Percentiles rank a stretch among this genome's conserved stretches.
Evolutionary conservation across 2,329 filamentous ascomycete genomes (phyloP).

Genomic region (Sclerotinia subarctica): DNA sequence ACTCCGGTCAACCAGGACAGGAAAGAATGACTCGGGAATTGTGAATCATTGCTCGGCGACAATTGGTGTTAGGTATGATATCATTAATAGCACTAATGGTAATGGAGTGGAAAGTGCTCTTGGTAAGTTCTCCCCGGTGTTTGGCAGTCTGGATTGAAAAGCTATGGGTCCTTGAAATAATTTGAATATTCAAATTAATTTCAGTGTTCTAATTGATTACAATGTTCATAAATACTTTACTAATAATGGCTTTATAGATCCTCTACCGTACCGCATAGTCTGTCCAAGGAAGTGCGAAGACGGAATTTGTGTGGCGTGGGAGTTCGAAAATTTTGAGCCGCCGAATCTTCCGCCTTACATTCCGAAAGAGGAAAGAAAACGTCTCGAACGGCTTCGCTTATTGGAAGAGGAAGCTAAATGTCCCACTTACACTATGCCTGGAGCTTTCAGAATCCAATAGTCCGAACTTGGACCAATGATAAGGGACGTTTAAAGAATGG

Average conservation of each 20-base stretch:
- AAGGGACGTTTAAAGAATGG: accelerated
- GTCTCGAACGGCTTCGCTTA: neutral
- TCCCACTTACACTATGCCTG: conserved; percentile 4
- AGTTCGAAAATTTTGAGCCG: neutral
- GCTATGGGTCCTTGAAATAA: neutral
- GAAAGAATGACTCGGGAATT: neutral
- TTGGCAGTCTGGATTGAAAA: neutral
- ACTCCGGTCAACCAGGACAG: neutral
- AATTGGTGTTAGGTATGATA: neutral
- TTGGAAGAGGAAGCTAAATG: neutral
- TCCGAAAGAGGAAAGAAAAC: neutral
- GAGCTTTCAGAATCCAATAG: neutral
- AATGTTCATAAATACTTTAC: neutral
- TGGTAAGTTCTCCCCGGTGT: neutral
- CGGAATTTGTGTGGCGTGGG: neutral
- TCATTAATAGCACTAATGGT: too few species aligned
- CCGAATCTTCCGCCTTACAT: neutral
- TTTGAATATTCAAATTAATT: neutral
- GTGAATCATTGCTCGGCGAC: neutral
- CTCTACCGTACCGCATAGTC: neutral
- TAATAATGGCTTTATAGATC: neutral
- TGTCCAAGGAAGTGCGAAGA: neutral
- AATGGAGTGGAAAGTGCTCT: neutral
- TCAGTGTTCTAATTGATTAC: neutral
- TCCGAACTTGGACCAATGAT: neutral